Percentiles rank a stretch among this genome's conserved stretches.
Conservation (phyloP, 768 basidiomycete genomes). For the Lactifluus pinguis region DNA sequence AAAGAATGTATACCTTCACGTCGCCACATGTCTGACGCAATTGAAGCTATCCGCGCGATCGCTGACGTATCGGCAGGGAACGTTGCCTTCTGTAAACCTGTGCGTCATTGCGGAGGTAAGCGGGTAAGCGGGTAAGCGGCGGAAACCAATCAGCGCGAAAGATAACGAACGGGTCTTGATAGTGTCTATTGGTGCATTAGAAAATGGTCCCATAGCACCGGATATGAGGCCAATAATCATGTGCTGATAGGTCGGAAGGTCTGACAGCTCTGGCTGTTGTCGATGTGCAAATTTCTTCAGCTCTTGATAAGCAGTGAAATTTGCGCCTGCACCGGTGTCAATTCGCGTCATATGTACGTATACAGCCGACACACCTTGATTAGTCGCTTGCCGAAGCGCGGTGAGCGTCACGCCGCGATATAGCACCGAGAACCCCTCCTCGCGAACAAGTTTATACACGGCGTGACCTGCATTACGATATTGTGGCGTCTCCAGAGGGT, state of each 20-base stretch:
- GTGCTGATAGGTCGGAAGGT: constrained; percentile 91
- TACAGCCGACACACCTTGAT: constrained; percentile 57
- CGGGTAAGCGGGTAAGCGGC: not conserved
- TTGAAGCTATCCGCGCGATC: constrained; percentile 65
- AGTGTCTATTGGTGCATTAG: constrained; percentile 92
- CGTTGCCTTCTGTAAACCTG: constrained; percentile 80
- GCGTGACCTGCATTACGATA: constrained; percentile 98
- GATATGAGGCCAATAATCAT: constrained; percentile 93
- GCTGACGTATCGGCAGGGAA: constrained; percentile 68
- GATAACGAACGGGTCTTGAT: constrained; percentile 79
- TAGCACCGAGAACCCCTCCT: constrained; percentile 77
- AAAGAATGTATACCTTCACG: constrained; percentile 84
- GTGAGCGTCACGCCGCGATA: constrained; percentile 93
- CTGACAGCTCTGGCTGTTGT: constrained; percentile 66
- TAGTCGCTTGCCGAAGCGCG: constrained; percentile 92
- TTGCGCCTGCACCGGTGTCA: constrained; percentile 51
- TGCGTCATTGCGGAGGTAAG: not conserved
- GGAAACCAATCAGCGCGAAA: not conserved
- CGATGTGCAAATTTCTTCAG: constrained; percentile 76
- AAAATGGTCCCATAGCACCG: constrained; percentile 97
- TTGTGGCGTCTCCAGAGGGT: constrained; percentile 86
- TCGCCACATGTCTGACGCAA: constrained; percentile 89
- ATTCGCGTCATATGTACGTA: not conserved
- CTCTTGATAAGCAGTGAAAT: constrained; percentile 98
- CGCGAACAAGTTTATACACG: constrained; percentile 85